Evolutionary conservation across 2,329 filamentous ascomycete species (phyloP).

Genomic region (Venturia asperata): DNA sequence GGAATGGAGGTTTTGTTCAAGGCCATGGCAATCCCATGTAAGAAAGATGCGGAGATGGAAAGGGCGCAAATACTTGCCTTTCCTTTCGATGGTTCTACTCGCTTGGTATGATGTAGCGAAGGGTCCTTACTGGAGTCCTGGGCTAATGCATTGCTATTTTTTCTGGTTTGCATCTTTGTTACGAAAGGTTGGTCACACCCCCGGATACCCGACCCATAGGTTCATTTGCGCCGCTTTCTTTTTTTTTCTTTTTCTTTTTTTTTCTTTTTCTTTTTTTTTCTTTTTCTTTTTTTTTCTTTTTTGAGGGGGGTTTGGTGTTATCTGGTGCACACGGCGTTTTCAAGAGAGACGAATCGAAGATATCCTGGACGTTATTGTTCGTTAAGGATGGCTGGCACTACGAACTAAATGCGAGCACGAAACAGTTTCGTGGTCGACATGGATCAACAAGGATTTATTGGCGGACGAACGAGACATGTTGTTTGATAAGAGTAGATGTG

Average conservation of each 20-base stretch:
- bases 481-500: neutral
- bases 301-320: neutral
- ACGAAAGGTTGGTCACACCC: neutral
- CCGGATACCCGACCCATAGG: neutral
- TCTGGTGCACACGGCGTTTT: neutral
- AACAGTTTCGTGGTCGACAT: neutral
- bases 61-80: neutral
- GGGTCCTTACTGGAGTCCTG: neutral
- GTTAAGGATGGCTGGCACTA: neutral
- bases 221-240: neutral
- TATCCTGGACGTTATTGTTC: conserved; percentile 2
- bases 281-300: no score
- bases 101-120: neutral
- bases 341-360: neutral
- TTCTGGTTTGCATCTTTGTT: neutral
- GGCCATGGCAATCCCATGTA: conserved; percentile 5
- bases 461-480: neutral
- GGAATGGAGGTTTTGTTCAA: neutral
- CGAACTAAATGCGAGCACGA: neutral
- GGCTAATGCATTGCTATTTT: neutral
- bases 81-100: neutral
- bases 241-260: neutral
- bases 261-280: no score
- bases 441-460: neutral
- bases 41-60: neutral